Conservation (phyloP, 1,139 yeast species). For the Hansenula sp. region DNA sequence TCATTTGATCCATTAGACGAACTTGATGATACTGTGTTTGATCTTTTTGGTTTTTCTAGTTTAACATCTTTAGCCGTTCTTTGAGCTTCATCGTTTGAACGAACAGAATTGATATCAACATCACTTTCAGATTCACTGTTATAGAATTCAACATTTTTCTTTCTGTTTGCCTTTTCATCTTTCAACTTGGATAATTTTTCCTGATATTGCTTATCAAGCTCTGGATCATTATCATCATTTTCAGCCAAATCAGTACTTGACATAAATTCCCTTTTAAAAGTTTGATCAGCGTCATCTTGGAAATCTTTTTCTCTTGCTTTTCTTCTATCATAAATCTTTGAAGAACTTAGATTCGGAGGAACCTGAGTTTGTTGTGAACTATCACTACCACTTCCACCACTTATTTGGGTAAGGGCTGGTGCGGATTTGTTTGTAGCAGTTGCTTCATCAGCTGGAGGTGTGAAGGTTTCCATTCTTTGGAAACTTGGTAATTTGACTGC, state of each 20-base stretch:
- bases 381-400: neutral
- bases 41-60: conserved; percentile 1
- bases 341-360: conserved; percentile 5
- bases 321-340: conserved; percentile 21
- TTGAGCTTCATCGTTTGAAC: conserved; percentile 3
- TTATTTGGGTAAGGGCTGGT: neutral
- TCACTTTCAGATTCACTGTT: conserved; percentile 18
- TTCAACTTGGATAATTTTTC: conserved; percentile 15
- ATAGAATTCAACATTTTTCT: conserved; percentile 15
- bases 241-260: conserved; percentile 7
- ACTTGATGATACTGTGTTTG: neutral
- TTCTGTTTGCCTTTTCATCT: conserved; percentile 5
- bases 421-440: neutral
- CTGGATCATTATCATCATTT: conserved; percentile 12
- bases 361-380: neutral
- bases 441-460: neutral
- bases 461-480: conserved; percentile 13
- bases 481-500: conserved; percentile 17
- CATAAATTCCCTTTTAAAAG: conserved; percentile 10
- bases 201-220: conserved; percentile 12
- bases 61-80: conserved; percentile 5
- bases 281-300: conserved; percentile 7
- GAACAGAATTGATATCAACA: conserved; percentile 11
- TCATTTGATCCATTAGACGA: conserved; percentile 2
- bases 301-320: conserved; percentile 12